Percentiles rank a stretch among this genome's conserved stretches.
These are phyloP conservation scores for Saturnispora gosingensis DNA, from an alignment of 805 yeast genomes.

Conservation along the genomic window DNA sequence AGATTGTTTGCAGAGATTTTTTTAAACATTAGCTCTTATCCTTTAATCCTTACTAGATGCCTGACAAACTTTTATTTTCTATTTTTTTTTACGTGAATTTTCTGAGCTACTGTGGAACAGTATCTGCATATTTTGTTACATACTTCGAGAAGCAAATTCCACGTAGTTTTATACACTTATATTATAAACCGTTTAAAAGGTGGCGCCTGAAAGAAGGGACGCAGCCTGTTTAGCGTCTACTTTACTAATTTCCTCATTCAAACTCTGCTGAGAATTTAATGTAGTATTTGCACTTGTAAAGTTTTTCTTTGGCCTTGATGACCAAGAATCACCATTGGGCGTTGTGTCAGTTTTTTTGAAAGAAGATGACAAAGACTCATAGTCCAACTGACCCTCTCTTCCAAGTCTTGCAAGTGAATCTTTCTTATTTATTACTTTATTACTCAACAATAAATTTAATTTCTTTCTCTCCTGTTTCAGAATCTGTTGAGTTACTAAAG, in stretches of 20 bases:
- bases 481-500: constrained; percentile 52
- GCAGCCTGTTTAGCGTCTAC: constrained; percentile 86
- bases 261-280: neutral
- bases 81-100: neutral
- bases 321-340: constrained; percentile 26
- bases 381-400: constrained; percentile 48
- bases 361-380: neutral
- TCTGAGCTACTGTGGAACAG: neutral
- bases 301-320: constrained; percentile 24
- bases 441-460: constrained; percentile 56
- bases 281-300: neutral
- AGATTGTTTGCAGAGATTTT: neutral
- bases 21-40: neutral
- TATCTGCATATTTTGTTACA: neutral
- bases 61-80: neutral
- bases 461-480: constrained; percentile 84
- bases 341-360: neutral
- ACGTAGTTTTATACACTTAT: neutral
- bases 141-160: neutral
- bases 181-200: constrained; percentile 34
- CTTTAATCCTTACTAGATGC: neutral
- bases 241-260: constrained; percentile 17
- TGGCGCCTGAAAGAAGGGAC: constrained; percentile 62
- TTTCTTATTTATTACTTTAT: constrained; percentile 31
- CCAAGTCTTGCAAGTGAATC: constrained; percentile 64